Evolutionary conservation across 2,329 filamentous ascomycete species (phyloP).

Genomic region (Verticillium tricorpus): DNA sequence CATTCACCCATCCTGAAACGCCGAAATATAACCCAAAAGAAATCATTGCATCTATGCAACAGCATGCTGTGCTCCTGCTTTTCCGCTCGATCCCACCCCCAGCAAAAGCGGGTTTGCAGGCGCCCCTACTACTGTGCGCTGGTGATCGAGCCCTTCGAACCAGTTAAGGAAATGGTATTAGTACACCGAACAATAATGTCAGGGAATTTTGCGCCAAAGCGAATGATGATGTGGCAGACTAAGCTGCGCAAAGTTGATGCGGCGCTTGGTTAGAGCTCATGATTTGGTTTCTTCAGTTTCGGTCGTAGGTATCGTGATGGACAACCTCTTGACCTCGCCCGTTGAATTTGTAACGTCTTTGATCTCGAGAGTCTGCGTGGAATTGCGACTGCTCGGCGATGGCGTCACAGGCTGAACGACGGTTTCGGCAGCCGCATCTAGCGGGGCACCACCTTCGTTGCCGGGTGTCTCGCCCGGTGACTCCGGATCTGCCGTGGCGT

Average conservation of each 20-base stretch:
- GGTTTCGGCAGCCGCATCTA: neutral
- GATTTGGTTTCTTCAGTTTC: neutral
- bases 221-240: neutral
- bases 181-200: neutral
- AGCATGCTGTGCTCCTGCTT: neutral
- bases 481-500: neutral
- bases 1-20: neutral
- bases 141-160: neutral
- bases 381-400: neutral
- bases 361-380: neutral
- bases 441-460: neutral
- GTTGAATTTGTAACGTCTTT: neutral
- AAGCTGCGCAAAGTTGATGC: neutral
- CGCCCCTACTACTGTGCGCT: neutral
- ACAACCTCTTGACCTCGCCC: neutral
- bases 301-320: conserved; percentile 3
- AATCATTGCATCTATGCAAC: neutral
- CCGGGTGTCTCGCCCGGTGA: neutral
- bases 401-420: neutral
- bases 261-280: neutral
- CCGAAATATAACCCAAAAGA: neutral
- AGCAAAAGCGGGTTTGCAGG: neutral
- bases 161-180: neutral
- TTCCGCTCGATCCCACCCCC: neutral
- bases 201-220: neutral